Evolutionary conservation across 2,329 filamentous ascomycete genomes (phyloP).

Genomic region (Phaeosphaeriaceae sp.): DNA sequence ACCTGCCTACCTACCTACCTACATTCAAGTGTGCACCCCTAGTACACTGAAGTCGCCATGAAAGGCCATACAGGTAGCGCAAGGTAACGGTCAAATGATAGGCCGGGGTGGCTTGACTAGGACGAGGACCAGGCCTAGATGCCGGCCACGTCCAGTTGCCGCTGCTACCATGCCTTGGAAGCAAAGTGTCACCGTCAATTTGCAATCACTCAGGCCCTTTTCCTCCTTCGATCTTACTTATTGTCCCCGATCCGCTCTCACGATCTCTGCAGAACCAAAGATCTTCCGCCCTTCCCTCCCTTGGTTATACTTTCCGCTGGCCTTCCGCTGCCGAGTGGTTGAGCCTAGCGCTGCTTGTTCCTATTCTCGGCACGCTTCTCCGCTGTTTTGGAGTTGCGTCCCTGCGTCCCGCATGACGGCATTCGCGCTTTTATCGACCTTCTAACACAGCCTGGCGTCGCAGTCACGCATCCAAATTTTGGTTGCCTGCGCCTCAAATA

Average conservation of each 20-base stretch:
- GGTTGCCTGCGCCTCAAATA: conserved; percentile 5
- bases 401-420: conserved; percentile 10
- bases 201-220: conserved; percentile 1
- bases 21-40: too few relatives aligned
- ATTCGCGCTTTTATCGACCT: conserved; percentile 1
- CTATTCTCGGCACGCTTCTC: conserved; percentile 1
- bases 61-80: background rate
- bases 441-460: conserved; percentile 7
- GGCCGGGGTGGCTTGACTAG: conserved; percentile 1
- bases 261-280: conserved; percentile 1
- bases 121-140: conserved; percentile 8
- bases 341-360: conserved; percentile 2
- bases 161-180: conserved; percentile 9
- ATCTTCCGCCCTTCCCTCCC: conserved; percentile 2
- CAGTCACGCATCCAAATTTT: background rate
- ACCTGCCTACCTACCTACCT: too few relatives aligned
- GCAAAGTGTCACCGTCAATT: conserved; percentile 2
- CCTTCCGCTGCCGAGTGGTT: conserved; percentile 1
- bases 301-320: conserved; percentile 9
- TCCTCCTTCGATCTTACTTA: conserved; percentile 11
- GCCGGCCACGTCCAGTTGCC: background rate
- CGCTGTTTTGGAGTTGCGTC: background rate
- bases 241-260: conserved; percentile 6
- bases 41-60: conserved; percentile 5
- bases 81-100: conserved; percentile 7